Evolutionary conservation across 345 rosid genomes (phyloP).

Genomic region (Salix caprea): DNA sequence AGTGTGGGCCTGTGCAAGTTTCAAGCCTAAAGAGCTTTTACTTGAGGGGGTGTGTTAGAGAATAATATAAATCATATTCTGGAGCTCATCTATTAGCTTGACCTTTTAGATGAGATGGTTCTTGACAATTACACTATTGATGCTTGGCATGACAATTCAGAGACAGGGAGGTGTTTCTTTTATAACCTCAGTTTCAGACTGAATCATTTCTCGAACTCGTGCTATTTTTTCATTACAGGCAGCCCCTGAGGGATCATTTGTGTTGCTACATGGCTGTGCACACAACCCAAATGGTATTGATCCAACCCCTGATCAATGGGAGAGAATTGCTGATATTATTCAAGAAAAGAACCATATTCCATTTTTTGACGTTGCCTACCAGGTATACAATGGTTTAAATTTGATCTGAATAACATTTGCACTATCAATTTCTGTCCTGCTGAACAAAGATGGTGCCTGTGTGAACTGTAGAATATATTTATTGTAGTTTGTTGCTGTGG

Average conservation of each 20-base stretch:
- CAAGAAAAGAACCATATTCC: constrained; percentile 92
- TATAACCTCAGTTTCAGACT: too few relatives aligned
- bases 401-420: constrained; percentile 3
- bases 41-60: too few relatives aligned
- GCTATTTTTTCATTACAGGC: constrained; percentile 41
- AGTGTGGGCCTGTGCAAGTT: too few relatives aligned
- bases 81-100: too few relatives aligned
- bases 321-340: constrained; percentile 77
- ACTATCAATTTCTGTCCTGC: neutral
- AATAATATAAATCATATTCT: too few relatives aligned
- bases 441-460: neutral
- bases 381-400: constrained; percentile 41
- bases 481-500: neutral
- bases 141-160: neutral
- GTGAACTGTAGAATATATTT: neutral
- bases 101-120: too few relatives aligned
- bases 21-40: too few relatives aligned
- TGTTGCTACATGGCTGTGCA: constrained; percentile 98
- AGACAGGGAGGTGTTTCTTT: neutral
- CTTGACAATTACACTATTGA: neutral
- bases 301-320: constrained; percentile 95
- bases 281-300: constrained; percentile 99
- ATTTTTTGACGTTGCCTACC: constrained; percentile 96
- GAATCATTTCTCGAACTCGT: neutral
- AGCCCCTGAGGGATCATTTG: constrained; percentile 89